Evolutionary conservation across 805 yeast genomes (phyloP).

Genomic region (Candida palmyrensis): DNA sequence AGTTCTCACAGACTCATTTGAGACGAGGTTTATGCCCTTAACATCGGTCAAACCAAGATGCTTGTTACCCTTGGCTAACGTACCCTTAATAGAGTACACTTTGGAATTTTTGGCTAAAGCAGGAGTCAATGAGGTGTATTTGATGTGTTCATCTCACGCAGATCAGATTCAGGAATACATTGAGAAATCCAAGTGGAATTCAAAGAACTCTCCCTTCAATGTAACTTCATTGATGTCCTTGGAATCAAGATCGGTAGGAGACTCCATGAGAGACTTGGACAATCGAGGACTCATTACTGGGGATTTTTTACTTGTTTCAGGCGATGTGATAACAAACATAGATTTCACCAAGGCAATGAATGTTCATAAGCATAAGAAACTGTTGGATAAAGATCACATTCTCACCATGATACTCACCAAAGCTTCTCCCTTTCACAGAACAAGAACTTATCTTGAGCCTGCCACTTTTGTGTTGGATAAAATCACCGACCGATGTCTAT

Average conservation of each 20-base stretch:
- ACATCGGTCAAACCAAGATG: conserved; percentile 86
- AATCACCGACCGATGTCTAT: conserved; percentile 68
- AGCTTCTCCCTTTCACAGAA: conserved; percentile 79
- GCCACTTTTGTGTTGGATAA: conserved; percentile 82
- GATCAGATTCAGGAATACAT: conserved; percentile 82
- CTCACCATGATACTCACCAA: conserved; percentile 90
- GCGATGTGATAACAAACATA: conserved; percentile 92
- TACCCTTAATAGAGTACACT: conserved; percentile 92
- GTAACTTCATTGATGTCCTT: conserved; percentile 75
- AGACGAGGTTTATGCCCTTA: conserved; percentile 88
- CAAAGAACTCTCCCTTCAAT: conserved; percentile 71
- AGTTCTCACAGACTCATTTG: conserved; percentile 89
- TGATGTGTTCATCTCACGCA: conserved; percentile 89
- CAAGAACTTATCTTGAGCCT: conserved; percentile 76
- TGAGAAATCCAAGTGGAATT: conserved; percentile 64
- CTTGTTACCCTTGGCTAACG: conserved; percentile 84
- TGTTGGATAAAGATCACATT: conserved; percentile 81
- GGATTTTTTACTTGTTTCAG: conserved; percentile 85
- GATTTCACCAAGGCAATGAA: conserved; percentile 71
- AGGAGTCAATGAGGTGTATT: conserved; percentile 82
- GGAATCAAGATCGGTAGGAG: conserved; percentile 91
- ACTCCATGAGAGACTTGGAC: conserved; percentile 94
- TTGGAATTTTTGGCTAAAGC: conserved; percentile 89
- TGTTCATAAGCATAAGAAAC: conserved; percentile 67
- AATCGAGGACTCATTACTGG: conserved; percentile 84